Conservation (phyloP, 148 eudicot genomes). For the Spergularia bocconei region DNA sequence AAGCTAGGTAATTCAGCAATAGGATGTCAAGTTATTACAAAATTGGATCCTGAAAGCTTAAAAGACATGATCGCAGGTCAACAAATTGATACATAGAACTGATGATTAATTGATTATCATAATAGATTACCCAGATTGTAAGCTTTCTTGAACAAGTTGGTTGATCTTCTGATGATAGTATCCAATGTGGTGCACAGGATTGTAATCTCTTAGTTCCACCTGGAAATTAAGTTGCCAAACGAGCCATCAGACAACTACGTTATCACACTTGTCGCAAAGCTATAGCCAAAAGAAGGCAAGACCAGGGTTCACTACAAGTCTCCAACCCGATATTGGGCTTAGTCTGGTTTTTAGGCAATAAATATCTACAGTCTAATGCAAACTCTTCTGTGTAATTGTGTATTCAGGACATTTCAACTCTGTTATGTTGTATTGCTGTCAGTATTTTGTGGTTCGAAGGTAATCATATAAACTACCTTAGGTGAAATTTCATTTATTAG, state of each 20-base stretch:
- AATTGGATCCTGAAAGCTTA: not conserved
- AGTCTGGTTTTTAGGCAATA: not conserved
- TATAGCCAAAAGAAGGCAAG: not conserved
- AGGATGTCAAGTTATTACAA: not conserved
- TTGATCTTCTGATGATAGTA: conserved; percentile 77
- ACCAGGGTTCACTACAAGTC: not conserved
- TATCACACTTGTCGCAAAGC: not conserved
- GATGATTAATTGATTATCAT: not conserved
- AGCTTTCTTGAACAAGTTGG: conserved; percentile 57
- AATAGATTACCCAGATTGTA: conserved; percentile 54
- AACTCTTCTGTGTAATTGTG: not conserved
- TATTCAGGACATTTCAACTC: not conserved
- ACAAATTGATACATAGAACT: conserved; percentile 1
- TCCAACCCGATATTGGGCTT: not conserved
- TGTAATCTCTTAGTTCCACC: conserved; percentile 69
- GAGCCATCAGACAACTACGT: conserved; percentile 11
- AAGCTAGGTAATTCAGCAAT: not conserved
- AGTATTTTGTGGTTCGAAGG: not conserved
- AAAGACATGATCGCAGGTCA: not conserved
- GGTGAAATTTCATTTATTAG: not conserved
- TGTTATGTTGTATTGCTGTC: not conserved
- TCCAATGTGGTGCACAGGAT: conserved; percentile 68
- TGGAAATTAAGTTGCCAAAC: conserved; percentile 28
- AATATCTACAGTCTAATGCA: not conserved
- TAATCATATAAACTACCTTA: not conserved